phyloP scores from a whole-genome alignment of 2,329 filamentous ascomycete genomes.

The Alternaria sp. region DNA sequence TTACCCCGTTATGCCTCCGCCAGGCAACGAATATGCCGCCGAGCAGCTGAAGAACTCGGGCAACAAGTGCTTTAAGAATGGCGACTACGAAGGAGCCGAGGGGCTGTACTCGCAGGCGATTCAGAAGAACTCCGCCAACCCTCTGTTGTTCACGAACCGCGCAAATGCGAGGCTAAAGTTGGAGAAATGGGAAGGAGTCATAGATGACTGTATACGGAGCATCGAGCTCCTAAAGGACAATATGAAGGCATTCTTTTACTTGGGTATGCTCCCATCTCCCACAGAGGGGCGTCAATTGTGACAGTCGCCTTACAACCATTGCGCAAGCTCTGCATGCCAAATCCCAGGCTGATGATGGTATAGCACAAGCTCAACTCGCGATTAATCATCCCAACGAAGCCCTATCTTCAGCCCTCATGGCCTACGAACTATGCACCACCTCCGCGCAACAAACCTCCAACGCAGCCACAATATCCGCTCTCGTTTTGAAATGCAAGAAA shows the following conservation, averaged over 20 bases:
- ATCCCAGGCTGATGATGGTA: constrained; percentile 17
- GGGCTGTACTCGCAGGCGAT: constrained; percentile 79
- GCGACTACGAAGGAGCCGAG: constrained; percentile 71
- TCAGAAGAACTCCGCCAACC: constrained; percentile 76
- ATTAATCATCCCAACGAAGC: constrained; percentile 76
- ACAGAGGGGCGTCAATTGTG: neutral
- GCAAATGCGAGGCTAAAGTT: constrained; percentile 82
- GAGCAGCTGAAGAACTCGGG: constrained; percentile 61
- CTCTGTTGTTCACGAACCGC: constrained; percentile 86
- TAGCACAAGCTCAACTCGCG: constrained; percentile 79
- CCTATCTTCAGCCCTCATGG: constrained; percentile 70
- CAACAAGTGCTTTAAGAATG: constrained; percentile 69
- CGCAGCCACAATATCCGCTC: constrained; percentile 72
- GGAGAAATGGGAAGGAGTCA: constrained; percentile 73
- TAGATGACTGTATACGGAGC: constrained; percentile 77
- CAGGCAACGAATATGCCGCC: constrained; percentile 49
- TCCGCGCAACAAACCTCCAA: constrained; percentile 67
- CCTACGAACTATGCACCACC: constrained; percentile 72
- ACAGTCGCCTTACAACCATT: neutral
- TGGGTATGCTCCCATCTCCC: constrained; percentile 52
- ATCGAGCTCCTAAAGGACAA: constrained; percentile 70
- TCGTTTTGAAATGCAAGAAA: constrained; percentile 83
- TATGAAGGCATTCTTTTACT: constrained; percentile 84
- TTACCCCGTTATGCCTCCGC: constrained; percentile 25
- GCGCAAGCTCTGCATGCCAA: neutral